These are phyloP conservation scores for Cystobasidiopsis lactophilus DNA, from an alignment of 768 basidiomycete species.

Conservation along the genomic window DNA sequence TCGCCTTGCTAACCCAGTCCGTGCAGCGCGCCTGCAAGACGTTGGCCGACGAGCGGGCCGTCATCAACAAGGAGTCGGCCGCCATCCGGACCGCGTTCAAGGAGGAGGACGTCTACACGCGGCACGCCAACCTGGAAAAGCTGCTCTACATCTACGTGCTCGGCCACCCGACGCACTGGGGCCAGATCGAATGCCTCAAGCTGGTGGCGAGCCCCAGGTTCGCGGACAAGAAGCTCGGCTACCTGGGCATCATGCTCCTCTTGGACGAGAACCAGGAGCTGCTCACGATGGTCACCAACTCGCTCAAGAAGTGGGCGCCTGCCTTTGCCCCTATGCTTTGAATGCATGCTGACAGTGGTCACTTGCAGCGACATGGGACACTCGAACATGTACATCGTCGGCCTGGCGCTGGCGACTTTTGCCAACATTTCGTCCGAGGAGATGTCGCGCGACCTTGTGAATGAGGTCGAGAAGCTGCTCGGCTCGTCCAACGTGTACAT, in stretches of 20 bases:
- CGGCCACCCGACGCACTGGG: conserved; percentile 94
- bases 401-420: conserved; percentile 88
- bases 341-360: background rate
- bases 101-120: conserved; percentile 50
- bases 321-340: background rate
- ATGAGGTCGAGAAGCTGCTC: conserved; percentile 90
- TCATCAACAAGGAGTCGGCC: conserved; percentile 92
- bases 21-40: conserved; percentile 89
- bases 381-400: conserved; percentile 95
- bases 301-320: conserved; percentile 70
- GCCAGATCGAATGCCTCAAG: conserved; percentile 82
- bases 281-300: conserved; percentile 88
- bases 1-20: background rate
- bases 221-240: conserved; percentile 85
- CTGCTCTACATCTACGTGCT: conserved; percentile 98
- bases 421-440: conserved; percentile 98
- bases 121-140: conserved; percentile 94
- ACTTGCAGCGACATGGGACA: conserved; percentile 96
- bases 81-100: conserved; percentile 91
- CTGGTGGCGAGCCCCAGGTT: conserved; percentile 58
- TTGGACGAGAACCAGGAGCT: conserved; percentile 97
- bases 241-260: conserved; percentile 90
- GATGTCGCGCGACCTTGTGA: conserved; percentile 93
- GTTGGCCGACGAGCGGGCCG: conserved; percentile 86
- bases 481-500: conserved; percentile 98